phyloP scores from a whole-genome alignment of 495 filamentous ascomycete species.

The Podospora anserina region DNA sequence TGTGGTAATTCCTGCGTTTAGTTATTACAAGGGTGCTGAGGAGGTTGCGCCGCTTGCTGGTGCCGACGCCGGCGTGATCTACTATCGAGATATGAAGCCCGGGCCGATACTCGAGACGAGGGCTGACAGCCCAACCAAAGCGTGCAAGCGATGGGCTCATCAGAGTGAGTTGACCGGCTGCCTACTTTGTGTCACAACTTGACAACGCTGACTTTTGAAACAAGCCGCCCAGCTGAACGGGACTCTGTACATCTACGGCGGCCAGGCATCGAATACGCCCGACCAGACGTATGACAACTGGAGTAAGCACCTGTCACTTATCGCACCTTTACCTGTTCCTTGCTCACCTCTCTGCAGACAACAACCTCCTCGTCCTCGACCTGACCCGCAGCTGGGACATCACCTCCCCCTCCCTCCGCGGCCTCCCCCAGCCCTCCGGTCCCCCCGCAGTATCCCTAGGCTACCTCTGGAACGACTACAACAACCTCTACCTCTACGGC shows the following conservation, averaged over 20 bases:
- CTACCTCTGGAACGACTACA: constrained; percentile 67
- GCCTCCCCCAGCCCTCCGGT: constrained; percentile 62
- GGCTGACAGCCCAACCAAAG: constrained; percentile 48
- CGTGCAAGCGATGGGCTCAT: constrained; percentile 66
- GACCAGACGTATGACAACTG: constrained; percentile 59
- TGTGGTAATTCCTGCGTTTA: constrained; percentile 48
- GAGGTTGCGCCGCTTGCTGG: constrained; percentile 39
- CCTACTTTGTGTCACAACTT: not conserved
- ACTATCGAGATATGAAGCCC: constrained; percentile 21
- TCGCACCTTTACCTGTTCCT: not conserved
- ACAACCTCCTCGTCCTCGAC: constrained; percentile 64
- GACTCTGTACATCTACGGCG: constrained; percentile 73
- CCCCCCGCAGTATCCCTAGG: constrained; percentile 68
- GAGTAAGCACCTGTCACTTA: constrained; percentile 49
- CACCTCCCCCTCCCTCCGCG: constrained; percentile 55
- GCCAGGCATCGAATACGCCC: constrained; percentile 50
- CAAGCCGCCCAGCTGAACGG: constrained; percentile 61
- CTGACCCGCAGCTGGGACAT: constrained; percentile 65
- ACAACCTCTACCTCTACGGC: constrained; percentile 67
- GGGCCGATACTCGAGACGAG: constrained; percentile 36
- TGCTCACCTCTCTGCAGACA: constrained; percentile 47
- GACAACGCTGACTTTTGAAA: constrained; percentile 13
- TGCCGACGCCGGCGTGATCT: constrained; percentile 47
- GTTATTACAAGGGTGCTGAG: constrained; percentile 37
- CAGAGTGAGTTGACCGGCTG: constrained; percentile 47